Conservation (phyloP, 2,329 filamentous ascomycete species). For the Xylaria sp. region DNA sequence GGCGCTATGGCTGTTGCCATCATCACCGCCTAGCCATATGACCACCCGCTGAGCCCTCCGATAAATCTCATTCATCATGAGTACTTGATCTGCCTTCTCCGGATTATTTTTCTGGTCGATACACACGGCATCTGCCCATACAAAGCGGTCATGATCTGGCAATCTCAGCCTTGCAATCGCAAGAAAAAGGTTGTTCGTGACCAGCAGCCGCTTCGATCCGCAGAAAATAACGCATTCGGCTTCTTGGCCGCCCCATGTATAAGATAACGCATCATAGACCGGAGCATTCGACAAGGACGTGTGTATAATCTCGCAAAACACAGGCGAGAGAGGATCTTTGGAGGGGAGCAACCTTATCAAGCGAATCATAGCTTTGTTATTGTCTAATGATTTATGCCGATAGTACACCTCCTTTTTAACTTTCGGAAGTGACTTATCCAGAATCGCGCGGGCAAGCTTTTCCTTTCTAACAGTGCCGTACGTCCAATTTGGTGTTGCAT, state of each 20-base stretch:
- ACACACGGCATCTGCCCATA: constrained; percentile 2
- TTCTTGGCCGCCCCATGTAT: neutral
- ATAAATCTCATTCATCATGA: neutral
- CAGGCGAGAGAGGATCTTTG: neutral
- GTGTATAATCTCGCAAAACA: neutral
- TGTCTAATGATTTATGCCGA: neutral
- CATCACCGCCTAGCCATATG: neutral
- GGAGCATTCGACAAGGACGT: neutral
- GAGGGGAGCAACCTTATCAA: neutral
- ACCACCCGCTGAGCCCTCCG: neutral
- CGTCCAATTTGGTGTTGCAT: neutral
- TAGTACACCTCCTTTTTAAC: neutral
- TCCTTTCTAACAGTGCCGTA: neutral
- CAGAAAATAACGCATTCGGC: neutral
- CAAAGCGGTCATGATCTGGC: neutral
- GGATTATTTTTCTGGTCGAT: neutral
- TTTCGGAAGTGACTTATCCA: neutral
- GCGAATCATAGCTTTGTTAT: neutral
- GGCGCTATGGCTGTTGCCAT: neutral
- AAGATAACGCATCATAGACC: neutral
- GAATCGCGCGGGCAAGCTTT: neutral
- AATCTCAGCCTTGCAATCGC: neutral
- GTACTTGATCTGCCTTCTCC: neutral
- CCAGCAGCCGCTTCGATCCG: neutral
- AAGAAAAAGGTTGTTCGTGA: constrained; percentile 2